Evolutionary conservation across 208 protist genomes (phyloP).

Genomic region (Herpetomonas samuelpessoai): DNA sequence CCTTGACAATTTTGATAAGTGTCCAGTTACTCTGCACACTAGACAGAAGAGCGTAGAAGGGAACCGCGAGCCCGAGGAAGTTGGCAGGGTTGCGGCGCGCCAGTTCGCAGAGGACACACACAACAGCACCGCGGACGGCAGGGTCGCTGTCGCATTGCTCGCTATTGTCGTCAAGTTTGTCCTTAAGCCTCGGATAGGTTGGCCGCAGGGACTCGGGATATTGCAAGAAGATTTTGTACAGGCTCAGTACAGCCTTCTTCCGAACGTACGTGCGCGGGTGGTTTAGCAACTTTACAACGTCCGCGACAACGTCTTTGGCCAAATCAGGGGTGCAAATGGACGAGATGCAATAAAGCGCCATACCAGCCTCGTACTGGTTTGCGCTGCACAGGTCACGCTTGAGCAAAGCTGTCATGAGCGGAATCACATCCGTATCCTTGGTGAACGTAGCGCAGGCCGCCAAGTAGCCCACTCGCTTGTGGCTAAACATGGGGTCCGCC

Average conservation of each 20-base stretch:
- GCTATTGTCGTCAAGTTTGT: conserved; percentile 95
- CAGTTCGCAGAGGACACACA: conserved; percentile 98
- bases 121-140: conserved; percentile 92
- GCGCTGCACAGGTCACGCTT: conserved; percentile 94
- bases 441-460: conserved; percentile 94
- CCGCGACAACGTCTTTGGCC: conserved; percentile 93
- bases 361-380: conserved; percentile 95
- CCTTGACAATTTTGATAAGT: conserved; percentile 99
- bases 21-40: conserved; percentile 98
- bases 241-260: conserved; percentile 94
- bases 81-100: conserved; percentile 97
- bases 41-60: conserved; percentile 96
- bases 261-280: conserved; percentile 91
- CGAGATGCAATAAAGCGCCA: conserved; percentile 95
- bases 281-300: conserved; percentile 93
- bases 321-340: conserved; percentile 97
- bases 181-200: conserved; percentile 95
- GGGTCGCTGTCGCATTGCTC: conserved; percentile 79
- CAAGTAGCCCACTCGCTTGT: conserved; percentile 94
- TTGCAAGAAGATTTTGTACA: conserved; percentile 98
- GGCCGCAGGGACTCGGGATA: conserved; percentile 97
- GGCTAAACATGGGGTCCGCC: conserved; percentile 69
- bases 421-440: conserved; percentile 95
- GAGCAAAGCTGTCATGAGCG: conserved; percentile 96
- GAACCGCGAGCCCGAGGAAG: conserved; percentile 96